Conservation (phyloP, 2,329 filamentous ascomycete species). For the Fusarium tjaetaba region DNA sequence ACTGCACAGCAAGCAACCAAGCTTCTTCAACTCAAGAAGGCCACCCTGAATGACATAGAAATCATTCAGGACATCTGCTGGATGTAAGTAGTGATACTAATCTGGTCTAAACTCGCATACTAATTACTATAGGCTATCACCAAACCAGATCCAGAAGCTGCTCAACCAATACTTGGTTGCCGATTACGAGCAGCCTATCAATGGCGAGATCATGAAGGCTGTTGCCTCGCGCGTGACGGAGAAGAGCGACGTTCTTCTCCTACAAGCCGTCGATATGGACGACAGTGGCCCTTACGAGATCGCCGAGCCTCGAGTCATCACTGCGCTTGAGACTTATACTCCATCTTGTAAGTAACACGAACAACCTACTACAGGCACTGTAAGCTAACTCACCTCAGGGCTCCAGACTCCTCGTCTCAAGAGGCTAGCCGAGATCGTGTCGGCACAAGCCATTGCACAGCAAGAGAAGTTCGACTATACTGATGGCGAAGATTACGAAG, state of each 20-base stretch:
- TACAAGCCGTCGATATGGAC: conserved; percentile 98
- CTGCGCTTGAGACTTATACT: conserved; percentile 96
- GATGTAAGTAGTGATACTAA: conserved; percentile 76
- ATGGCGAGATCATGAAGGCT: conserved; percentile 99
- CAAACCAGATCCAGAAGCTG: conserved; percentile 98
- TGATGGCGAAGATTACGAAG: conserved; percentile 54
- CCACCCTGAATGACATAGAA: conserved; percentile 97
- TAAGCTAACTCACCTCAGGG: conserved; percentile 65
- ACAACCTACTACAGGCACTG: conserved; percentile 2
- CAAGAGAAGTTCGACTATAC: conserved; percentile 81
- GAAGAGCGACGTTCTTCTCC: conserved; percentile 94
- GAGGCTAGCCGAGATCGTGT: conserved; percentile 97
- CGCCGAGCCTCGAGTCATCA: conserved; percentile 94
- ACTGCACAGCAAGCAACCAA: conserved; percentile 87
- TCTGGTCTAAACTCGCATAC: background rate
- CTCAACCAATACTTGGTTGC: conserved; percentile 98
- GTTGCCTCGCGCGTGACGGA: conserved; percentile 96
- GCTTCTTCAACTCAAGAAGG: conserved; percentile 97
- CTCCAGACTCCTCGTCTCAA: conserved; percentile 95
- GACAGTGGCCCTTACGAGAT: conserved; percentile 99
- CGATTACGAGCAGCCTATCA: conserved; percentile 99
- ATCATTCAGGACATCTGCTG: conserved; percentile 99
- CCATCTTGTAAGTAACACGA: conserved; percentile 80
- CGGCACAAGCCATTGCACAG: conserved; percentile 93
- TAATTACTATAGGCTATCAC: conserved; percentile 76